Base-by-base conservation (phyloP, 23 red algal genomes). In the Pyropia yezoensis region DNA sequence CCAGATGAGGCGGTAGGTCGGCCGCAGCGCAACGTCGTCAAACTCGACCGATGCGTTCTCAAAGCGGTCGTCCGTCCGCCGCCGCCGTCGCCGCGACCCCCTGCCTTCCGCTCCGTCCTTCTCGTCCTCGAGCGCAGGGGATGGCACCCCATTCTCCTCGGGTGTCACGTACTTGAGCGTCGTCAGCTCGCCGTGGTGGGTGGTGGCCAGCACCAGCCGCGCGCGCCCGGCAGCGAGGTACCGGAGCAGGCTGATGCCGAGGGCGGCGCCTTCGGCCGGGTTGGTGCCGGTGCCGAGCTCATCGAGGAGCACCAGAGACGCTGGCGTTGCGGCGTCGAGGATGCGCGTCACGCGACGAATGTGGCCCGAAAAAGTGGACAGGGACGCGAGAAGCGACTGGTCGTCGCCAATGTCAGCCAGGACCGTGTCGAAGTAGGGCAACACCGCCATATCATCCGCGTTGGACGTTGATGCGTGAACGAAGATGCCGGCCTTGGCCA, bases 231-330 rank as follows among this genome's bases (percentile, higher is more conserved):
- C 66, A 1, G 82, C 83, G 59, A 98, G 75, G 59, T 90, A 71
- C 18, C 71, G 63, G 20, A 98, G 62, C 16, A 98, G 56, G 19
- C 86, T 66, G 62, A 90, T 91, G 23, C 84, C 94, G 25, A 98
- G 57, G 7, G 94, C 94, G 34, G 84, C 78, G 25, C 94, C 94
- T 64, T 98, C 85, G 29, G 71, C 78, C 30, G 94, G 94, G 75
- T 98, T 86, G 27, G 94, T 98, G 47, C 94, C 94, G n/a, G 83
- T 84, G 25, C 94, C 94, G 56, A 98, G 67, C 59, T 98, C 94
- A 61, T 98, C 94, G 45, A 98, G 75, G 19, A 98, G 78, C 19
- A 98, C 80, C 33, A 98, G 61, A 17, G 75, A 66, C 14, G 55
- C 18, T 2, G 79, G 51, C 18, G 87, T 87, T 28, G 72, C 70